Percentiles rank a stretch among this genome's conserved stretches.
Conservation (phyloP, 2,329 filamentous ascomycete genomes). For the Chrysosporium queenslandicum region DNA sequence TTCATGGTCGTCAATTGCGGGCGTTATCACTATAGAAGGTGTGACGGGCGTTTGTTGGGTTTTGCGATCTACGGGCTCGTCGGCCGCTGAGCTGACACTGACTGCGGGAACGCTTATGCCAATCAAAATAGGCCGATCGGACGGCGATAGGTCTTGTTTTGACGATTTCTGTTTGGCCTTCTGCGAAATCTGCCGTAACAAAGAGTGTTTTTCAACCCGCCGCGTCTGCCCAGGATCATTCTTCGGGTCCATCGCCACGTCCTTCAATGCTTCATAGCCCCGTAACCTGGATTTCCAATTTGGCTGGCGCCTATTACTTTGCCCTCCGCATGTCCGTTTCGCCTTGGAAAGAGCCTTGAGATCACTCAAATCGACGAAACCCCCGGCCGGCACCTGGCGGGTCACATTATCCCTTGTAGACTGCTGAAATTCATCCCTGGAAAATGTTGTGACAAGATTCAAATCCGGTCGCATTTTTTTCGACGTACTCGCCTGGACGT, state of each 20-base stretch:
- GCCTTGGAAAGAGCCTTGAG: conserved; percentile 28
- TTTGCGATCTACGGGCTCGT: conserved; percentile 12
- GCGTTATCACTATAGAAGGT: conserved; percentile 39
- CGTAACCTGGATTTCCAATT: conserved; percentile 19
- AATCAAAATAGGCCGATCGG: conserved; percentile 39
- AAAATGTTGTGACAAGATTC: conserved; percentile 37
- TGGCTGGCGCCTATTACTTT: conserved; percentile 3
- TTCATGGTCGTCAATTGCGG: conserved; percentile 32
- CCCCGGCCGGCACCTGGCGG: not conserved
- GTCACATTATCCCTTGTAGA: not conserved
- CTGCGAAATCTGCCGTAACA: conserved; percentile 6
- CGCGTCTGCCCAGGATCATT: not conserved
- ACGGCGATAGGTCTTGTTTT: conserved; percentile 33
- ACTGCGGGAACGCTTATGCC: conserved; percentile 35
- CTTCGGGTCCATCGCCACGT: conserved; percentile 14
- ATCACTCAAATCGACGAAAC: conserved; percentile 32
- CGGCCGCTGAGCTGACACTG: conserved; percentile 20
- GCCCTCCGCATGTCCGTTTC: conserved; percentile 20
- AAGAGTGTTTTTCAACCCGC: conserved; percentile 8
- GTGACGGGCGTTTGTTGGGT: conserved; percentile 33
- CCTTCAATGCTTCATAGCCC: conserved; percentile 20
- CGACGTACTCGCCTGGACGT: conserved; percentile 19
- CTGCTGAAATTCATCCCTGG: conserved; percentile 15
- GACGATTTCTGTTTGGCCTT: conserved; percentile 14
- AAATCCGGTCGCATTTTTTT: conserved; percentile 30